Evolutionary conservation across 768 basidiomycete genomes (phyloP).

Genomic region (Pholiota molesta): DNA sequence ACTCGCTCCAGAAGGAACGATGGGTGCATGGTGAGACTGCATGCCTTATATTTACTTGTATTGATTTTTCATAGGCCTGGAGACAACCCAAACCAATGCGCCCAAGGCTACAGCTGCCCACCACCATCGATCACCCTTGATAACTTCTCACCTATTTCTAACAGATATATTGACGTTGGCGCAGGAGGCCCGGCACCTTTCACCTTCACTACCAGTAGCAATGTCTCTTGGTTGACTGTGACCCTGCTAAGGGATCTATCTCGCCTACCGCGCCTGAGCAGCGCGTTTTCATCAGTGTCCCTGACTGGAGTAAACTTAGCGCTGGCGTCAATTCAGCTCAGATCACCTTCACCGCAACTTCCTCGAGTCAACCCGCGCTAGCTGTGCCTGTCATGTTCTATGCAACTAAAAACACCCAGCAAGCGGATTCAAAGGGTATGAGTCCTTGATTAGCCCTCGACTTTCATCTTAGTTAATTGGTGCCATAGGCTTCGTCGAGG

Average conservation of each 20-base stretch:
- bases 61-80: constrained; percentile 51
- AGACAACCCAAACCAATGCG: constrained; percentile 65
- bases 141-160: constrained; percentile 54
- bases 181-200: constrained; percentile 62
- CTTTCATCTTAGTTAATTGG: background rate
- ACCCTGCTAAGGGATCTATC: constrained; percentile 50
- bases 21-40: constrained; percentile 55
- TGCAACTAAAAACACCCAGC: constrained; percentile 43
- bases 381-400: constrained; percentile 34
- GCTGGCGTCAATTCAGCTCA: constrained; percentile 39
- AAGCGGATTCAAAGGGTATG: constrained; percentile 53
- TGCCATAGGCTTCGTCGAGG: constrained; percentile 59
- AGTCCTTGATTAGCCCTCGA: constrained; percentile 4
- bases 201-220: constrained; percentile 51
- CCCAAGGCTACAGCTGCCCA: constrained; percentile 47
- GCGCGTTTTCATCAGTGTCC: constrained; percentile 55
- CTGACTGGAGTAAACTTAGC: constrained; percentile 56
- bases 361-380: constrained; percentile 39
- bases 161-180: constrained; percentile 63
- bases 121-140: constrained; percentile 56
- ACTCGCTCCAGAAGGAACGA: constrained; percentile 60
- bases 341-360: constrained; percentile 50
- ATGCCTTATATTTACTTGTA: background rate
- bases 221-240: constrained; percentile 56
- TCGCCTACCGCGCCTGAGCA: constrained; percentile 49